phyloP scores from a whole-genome alignment of 495 filamentous ascomycete species.

The Astrocystis sublimbata region DNA sequence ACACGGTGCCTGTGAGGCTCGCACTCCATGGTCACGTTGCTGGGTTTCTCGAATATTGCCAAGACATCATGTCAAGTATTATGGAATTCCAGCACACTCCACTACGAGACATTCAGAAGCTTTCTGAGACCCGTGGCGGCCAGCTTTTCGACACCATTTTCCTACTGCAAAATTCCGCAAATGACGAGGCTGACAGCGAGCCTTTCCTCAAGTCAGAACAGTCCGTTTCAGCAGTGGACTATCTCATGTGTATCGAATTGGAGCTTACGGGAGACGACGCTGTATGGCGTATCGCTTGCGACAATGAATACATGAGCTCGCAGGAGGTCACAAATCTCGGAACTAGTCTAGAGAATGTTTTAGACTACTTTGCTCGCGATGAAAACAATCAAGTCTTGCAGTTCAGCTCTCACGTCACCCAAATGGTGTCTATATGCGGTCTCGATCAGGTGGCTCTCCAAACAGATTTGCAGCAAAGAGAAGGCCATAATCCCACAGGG shows the following conservation, averaged over 20 bases:
- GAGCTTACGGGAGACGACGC: slow-evolving; percentile 57
- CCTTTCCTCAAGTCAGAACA: slow-evolving; percentile 58
- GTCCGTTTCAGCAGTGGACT: slow-evolving; percentile 66
- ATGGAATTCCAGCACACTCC: slow-evolving; percentile 65
- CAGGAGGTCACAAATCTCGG: slow-evolving; percentile 50
- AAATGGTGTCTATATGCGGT: slow-evolving; percentile 56
- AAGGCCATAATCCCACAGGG: neutral
- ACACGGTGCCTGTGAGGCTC: slow-evolving; percentile 65
- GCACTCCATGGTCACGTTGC: slow-evolving; percentile 61
- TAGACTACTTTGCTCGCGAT: slow-evolving; percentile 52
- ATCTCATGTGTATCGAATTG: slow-evolving; percentile 78
- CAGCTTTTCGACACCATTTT: slow-evolving; percentile 69
- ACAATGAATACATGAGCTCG: slow-evolving; percentile 51
- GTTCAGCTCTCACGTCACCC: slow-evolving; percentile 39
- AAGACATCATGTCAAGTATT: slow-evolving; percentile 57
- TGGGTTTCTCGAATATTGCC: slow-evolving; percentile 66
- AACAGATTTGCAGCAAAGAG: neutral
- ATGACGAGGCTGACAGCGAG: slow-evolving; percentile 4
- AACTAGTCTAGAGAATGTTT: slow-evolving; percentile 52
- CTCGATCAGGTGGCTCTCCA: slow-evolving; percentile 37
- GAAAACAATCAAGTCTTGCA: slow-evolving; percentile 52
- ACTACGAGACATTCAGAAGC: slow-evolving; percentile 59
- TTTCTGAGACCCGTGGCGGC: slow-evolving; percentile 31
- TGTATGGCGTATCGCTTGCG: slow-evolving; percentile 70
- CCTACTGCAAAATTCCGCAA: slow-evolving; percentile 58